Evolutionary conservation across 306 rosid species (phyloP).

Genomic region (Quercus engelmannii): DNA sequence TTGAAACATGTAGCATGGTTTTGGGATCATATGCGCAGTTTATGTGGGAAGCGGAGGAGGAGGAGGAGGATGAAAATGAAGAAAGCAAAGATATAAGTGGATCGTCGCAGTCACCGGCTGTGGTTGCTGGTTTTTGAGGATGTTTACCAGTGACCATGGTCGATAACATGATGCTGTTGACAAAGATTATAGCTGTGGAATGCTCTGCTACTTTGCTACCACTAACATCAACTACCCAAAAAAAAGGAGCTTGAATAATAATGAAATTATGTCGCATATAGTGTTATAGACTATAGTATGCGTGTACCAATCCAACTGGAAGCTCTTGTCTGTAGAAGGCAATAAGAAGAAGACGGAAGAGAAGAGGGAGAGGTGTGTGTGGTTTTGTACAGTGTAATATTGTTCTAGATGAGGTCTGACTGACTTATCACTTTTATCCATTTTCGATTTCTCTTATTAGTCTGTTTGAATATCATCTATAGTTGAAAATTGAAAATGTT

Average conservation of each 20-base stretch:
- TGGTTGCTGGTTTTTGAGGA: slow-evolving; percentile 40
- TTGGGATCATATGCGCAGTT: slow-evolving; percentile 70
- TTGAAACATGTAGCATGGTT: slow-evolving; percentile 39
- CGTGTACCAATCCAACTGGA: no score
- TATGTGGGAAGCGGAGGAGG: slow-evolving; percentile 68
- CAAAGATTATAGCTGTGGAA: not conserved
- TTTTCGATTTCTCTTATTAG: no score
- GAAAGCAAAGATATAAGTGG: not conserved
- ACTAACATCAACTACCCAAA: not conserved
- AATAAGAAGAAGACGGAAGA: no score
- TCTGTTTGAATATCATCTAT: no score
- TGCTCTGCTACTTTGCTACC: not conserved
- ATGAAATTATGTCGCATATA: not conserved
- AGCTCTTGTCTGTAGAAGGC: no score
- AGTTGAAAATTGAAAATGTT: no score
- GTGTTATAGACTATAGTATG: no score
- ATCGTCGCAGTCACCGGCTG: not conserved
- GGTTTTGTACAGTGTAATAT: no score
- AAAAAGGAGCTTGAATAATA: not conserved
- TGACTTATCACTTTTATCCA: no score
- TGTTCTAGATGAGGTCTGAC: no score
- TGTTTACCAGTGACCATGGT: not conserved
- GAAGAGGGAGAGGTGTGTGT: no score
- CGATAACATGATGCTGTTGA: not conserved
- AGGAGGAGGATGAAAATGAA: slow-evolving; percentile 17